These are phyloP conservation scores for Glycyrrhiza uralensis DNA, from an alignment of 306 rosid genomes.

Conservation along the genomic window DNA sequence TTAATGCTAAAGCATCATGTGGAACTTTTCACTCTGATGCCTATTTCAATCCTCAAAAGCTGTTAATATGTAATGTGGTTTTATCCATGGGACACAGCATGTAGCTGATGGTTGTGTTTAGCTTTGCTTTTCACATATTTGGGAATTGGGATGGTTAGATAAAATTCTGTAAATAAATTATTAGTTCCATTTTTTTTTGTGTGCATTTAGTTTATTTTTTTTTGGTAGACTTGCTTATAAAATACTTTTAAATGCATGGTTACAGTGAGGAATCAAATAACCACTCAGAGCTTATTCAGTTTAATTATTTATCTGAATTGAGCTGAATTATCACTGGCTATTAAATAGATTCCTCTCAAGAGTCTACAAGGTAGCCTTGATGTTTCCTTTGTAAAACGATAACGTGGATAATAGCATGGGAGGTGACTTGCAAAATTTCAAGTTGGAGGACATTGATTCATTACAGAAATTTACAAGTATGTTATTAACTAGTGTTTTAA, in stretches of 20 bases:
- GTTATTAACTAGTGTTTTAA: not conserved
- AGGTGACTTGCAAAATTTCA: too few relatives aligned
- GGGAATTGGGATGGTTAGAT: slow-evolving; percentile 1
- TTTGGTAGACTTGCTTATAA: not conserved
- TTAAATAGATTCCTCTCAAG: too few relatives aligned
- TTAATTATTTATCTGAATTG: not conserved
- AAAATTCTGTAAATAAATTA: not conserved
- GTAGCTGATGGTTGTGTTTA: not conserved
- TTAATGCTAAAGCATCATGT: slow-evolving; percentile 23
- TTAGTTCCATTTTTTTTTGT: not conserved
- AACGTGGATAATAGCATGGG: too few relatives aligned
- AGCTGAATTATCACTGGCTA: not conserved
- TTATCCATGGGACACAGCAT: slow-evolving; percentile 2
- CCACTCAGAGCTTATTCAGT: not conserved
- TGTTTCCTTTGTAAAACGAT: too few relatives aligned
- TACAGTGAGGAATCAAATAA: not conserved
- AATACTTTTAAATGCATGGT: not conserved
- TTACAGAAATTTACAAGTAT: too few relatives aligned
- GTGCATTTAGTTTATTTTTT: not conserved
- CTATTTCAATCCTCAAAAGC: slow-evolving; percentile 13
- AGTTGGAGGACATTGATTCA: not conserved
- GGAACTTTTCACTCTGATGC: slow-evolving; percentile 11
- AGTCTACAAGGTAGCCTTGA: too few relatives aligned
- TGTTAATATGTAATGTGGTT: slow-evolving; percentile 25
- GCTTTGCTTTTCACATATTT: not conserved